Evolutionary conservation across 441 rosid genomes (phyloP).

Genomic region (Geranium incanum): DNA sequence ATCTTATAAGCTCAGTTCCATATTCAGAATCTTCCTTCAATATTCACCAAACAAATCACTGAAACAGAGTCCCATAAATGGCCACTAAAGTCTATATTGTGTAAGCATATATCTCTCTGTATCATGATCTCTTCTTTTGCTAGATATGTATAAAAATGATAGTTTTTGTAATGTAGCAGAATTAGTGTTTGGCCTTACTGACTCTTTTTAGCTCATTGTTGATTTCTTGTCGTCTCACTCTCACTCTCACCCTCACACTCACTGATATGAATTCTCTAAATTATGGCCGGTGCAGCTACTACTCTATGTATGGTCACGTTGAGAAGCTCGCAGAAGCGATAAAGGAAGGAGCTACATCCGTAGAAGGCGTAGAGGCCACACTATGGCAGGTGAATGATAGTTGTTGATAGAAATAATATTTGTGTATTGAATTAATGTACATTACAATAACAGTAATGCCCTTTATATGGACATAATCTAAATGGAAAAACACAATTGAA

Average conservation of each 20-base stretch:
- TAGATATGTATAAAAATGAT: not conserved
- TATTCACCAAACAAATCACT: not conserved
- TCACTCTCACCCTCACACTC: not conserved
- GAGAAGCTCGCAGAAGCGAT: conserved; percentile 82
- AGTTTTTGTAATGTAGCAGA: not conserved
- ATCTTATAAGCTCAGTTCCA: no score
- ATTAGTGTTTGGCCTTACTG: no score
- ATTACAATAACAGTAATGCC: no score
- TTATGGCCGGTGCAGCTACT: conserved; percentile 46
- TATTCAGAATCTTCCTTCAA: not conserved
- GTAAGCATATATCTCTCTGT: conserved; percentile 28
- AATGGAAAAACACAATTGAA: no score
- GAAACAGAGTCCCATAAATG: conserved; percentile 26
- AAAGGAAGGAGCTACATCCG: conserved; percentile 83
- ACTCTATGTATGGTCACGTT: conserved; percentile 96
- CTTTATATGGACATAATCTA: no score
- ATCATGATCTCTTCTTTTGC: not conserved
- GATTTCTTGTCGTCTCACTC: not conserved
- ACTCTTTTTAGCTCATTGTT: no score
- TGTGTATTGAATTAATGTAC: no score
- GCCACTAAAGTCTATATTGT: conserved; percentile 51
- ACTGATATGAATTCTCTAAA: no score
- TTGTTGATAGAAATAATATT: no score
- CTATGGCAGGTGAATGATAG: conserved; percentile 80
- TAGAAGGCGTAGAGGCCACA: conserved; percentile 90